Conservation (phyloP, 331 rosid genomes). For the Quercus tomentella region DNA sequence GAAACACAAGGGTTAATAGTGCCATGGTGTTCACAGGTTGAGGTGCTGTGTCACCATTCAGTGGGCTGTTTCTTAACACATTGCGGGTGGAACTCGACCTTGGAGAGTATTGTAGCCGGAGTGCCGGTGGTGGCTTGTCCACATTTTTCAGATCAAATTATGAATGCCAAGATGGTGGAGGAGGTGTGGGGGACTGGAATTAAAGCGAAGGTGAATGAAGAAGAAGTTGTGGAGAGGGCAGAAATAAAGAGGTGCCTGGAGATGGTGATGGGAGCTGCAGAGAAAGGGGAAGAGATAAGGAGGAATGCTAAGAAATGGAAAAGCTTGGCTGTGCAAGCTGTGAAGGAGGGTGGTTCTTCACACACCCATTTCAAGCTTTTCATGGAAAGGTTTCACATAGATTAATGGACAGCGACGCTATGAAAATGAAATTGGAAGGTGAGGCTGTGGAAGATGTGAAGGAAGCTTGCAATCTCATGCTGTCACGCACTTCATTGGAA, state of each 20-base stretch:
- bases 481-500: too few species aligned
- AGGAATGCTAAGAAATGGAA: constrained; percentile 18
- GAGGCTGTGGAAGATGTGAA: too few species aligned
- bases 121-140: constrained; percentile 27
- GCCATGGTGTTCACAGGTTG: constrained; percentile 38
- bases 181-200: constrained; percentile 42
- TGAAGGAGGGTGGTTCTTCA: constrained; percentile 2
- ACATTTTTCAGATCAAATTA: constrained; percentile 19
- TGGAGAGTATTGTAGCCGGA: constrained; percentile 30
- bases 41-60: constrained; percentile 24
- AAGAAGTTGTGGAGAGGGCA: not conserved
- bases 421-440: too few species aligned
- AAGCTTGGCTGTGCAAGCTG: constrained; percentile 5
- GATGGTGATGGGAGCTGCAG: constrained; percentile 5
- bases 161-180: constrained; percentile 35
- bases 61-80: constrained; percentile 33
- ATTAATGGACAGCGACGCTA: too few species aligned
- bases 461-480: too few species aligned
- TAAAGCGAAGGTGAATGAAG: constrained; percentile 15
- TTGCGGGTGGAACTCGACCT: constrained; percentile 43
- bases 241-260: constrained; percentile 33
- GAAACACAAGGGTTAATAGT: constrained; percentile 26
- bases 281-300: not conserved
- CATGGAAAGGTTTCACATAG: too few species aligned
- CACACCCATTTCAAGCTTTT: too few species aligned